Base-by-base conservation (phyloP, 495 filamentous ascomycete genomes). In the Platismatia glauca region DNA sequence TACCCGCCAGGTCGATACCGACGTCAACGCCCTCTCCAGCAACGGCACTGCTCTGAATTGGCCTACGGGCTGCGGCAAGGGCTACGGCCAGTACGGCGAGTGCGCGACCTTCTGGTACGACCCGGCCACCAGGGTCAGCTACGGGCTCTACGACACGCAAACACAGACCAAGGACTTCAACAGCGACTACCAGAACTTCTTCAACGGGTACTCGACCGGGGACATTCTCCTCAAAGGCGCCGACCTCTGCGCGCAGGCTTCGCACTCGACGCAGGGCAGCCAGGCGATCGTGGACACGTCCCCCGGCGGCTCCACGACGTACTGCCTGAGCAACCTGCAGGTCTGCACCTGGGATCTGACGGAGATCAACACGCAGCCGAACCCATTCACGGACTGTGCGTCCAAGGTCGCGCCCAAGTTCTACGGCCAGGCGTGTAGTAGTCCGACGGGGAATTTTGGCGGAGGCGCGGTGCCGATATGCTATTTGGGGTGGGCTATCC, bases 101-200 rank as follows among this genome's bases (percentile, higher is more conserved):
- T 64, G 62, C 34, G 39, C 55, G n/a, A 57, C 55, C 3, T 57
- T 39, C 55, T 64, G 62, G 62, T 64, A 64, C 38, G 62, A 64
- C 35, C 27, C 29, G 24, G 34, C 43, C 5, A 50, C 57, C 12
- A 20, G n/a, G 18, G 50, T 64, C 31, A 59, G 56, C 35, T 64
- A 64, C 24, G 62, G 31, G 4, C 62, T 64, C 33, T 37, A 35
- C 55, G 62, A 59, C 27, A 58, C 62, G 27, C 56, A 59, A 27
- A 41, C 50, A 18, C 38, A 64, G 38, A 59, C 59, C 41, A 41
- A 52, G n/a, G 48, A 64, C 46, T 59, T 59, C 57, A 59, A 60
- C 56, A 29, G 18, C 57, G 20, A 64, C 2, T 29, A 48, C 22
- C 62, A 59, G 9, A 3, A 48, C 8, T 64, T 64, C 34, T 58